phyloP scores from a whole-genome alignment of 805 yeast species.

The Brettanomyces nanus region DNA sequence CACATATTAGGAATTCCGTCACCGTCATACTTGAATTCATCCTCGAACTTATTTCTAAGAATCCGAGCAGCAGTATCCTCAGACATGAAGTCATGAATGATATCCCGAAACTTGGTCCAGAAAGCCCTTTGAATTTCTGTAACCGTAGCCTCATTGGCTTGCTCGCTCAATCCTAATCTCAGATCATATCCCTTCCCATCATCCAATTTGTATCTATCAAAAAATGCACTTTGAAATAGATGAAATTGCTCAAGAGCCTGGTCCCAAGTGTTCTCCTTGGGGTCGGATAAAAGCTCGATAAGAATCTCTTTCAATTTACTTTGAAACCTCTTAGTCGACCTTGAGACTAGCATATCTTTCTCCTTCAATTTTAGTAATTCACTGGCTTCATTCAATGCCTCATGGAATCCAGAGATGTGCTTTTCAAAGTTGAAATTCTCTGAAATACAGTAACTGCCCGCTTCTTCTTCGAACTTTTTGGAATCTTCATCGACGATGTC shows the following conservation, averaged over 20 bases:
- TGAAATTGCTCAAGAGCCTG: slow-evolving; percentile 38
- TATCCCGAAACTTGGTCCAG: slow-evolving; percentile 58
- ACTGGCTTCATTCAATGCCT: slow-evolving; percentile 1
- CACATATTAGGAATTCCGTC: slow-evolving; percentile 78
- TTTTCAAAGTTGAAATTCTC: slow-evolving; percentile 25
- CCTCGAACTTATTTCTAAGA: slow-evolving; percentile 76
- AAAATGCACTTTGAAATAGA: slow-evolving; percentile 1
- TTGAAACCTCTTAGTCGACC: slow-evolving; percentile 38
- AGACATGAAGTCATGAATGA: slow-evolving; percentile 52
- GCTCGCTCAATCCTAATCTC: slow-evolving; percentile 48
- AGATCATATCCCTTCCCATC: slow-evolving; percentile 42
- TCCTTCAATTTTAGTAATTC: slow-evolving; percentile 27
- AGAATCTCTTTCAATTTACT: slow-evolving; percentile 43
- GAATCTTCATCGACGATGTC: slow-evolving; percentile 14
- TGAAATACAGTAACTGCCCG: slow-evolving; percentile 26
- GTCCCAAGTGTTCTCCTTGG: slow-evolving; percentile 56
- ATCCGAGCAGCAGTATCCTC: slow-evolving; percentile 60
- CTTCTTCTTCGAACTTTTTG: slow-evolving; percentile 23
- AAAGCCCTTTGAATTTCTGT: slow-evolving; percentile 41
- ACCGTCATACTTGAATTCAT: slow-evolving; percentile 71
- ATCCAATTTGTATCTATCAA: slow-evolving; percentile 17
- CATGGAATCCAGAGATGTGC: slow-evolving; percentile 24
- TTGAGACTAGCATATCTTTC: slow-evolving; percentile 32
- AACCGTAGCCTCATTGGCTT: slow-evolving; percentile 33
- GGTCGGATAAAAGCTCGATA: slow-evolving; percentile 38